Percentiles rank a stretch among this genome's conserved stretches.
Conservation (phyloP, 768 basidiomycete species). For the Leucosporidium creatinivorum region DNA sequence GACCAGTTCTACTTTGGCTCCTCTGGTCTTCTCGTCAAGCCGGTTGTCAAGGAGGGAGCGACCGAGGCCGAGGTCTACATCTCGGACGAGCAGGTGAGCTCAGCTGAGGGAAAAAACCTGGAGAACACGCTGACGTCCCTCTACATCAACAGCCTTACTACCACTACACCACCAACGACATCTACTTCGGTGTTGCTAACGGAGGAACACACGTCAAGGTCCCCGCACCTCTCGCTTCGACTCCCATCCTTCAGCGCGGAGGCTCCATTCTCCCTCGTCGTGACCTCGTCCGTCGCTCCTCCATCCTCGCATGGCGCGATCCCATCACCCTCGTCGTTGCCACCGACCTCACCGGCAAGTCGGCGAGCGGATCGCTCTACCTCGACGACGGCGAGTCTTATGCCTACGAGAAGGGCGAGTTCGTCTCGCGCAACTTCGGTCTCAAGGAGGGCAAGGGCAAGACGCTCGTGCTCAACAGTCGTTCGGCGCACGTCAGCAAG, state of each 20-base stretch:
- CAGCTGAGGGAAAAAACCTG: not conserved
- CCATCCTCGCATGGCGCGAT: slow-evolving; percentile 79
- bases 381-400: slow-evolving; percentile 89
- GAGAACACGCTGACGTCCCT: not conserved
- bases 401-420: slow-evolving; percentile 63
- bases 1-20: slow-evolving; percentile 85
- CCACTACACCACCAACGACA: slow-evolving; percentile 70
- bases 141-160: slow-evolving; percentile 66
- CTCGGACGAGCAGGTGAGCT: slow-evolving; percentile 63
- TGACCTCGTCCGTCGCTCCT: slow-evolving; percentile 76
- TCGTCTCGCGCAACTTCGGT: slow-evolving; percentile 71
- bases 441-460: slow-evolving; percentile 50
- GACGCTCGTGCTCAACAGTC: slow-evolving; percentile 49
- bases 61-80: slow-evolving; percentile 71
- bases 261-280: slow-evolving; percentile 83
- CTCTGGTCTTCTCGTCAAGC: slow-evolving; percentile 84
- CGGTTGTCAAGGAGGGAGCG: slow-evolving; percentile 67
- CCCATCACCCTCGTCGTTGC: slow-evolving; percentile 88
- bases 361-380: slow-evolving; percentile 78
- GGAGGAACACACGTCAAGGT: slow-evolving; percentile 62
- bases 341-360: slow-evolving; percentile 49
- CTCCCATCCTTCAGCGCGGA: slow-evolving; percentile 82
- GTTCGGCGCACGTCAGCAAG: slow-evolving; percentile 44
- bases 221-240: slow-evolving; percentile 66
- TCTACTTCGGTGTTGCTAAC: slow-evolving; percentile 59